Evolutionary conservation across 164 flowering plant species (phyloP), one percentile per base, ranked within the genome.

Genomic region (Kalanchoe fedtschenkoi): DNA sequence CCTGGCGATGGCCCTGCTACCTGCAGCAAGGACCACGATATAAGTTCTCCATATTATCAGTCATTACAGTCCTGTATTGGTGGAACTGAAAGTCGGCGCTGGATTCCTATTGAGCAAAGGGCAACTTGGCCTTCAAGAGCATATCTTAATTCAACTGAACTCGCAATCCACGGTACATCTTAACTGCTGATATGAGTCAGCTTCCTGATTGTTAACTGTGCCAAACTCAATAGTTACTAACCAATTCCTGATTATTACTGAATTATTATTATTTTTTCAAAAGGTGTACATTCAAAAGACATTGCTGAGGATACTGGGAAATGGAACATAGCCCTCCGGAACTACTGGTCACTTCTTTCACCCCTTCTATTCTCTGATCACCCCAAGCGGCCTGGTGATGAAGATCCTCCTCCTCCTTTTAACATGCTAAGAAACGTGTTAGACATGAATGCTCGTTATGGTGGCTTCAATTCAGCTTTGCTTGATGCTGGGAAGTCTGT

Each of bases 311-410:
- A 95, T 62, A 29, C 76, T 15, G 54, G 72, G 10, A 73, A 68
- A 65, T 87, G 96, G 96, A 82, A 72, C 42, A 57, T 70, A 58
- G 78, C 84, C 8, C 75, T 95, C 33, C 73, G 68, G 2, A 80
- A 91, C 62, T 95, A 86, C 70, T 95, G 99, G 99, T 87, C 99
- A 64, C 86, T 95, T 28, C 85, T 95, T 13, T 91, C 99, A 28
- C 99, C 99, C 17, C 61, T 86, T 11, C 83, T 95, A 65, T 95
- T 95, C 80, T 95, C 97, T 1, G 99, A 95, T 76, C 99, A 91
- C 74, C 99, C 99, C 9, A 95, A 95, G 75, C 81, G 99, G 70
- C 99, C 97, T 33, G 97, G 99, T 5, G 97, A 86, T 70, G 99
- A 95, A 75, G 99, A 91, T 80, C 97, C 99, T 58, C 80, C 88